Evolutionary conservation across 169 alveolate genomes (phyloP).

Genomic region (Ichthyophthirius multifiliis): DNA sequence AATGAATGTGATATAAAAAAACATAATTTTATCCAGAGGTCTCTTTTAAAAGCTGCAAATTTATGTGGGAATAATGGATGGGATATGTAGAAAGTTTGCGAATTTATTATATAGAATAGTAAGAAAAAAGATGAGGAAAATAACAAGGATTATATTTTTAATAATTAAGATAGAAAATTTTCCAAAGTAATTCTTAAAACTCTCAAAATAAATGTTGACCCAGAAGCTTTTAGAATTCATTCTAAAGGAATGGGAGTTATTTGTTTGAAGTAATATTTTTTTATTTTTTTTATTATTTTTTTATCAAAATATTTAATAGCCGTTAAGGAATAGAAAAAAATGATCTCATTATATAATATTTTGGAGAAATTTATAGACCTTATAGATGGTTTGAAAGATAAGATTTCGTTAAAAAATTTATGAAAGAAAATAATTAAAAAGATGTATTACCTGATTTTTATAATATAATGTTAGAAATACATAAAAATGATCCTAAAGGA

Average conservation of each 20-base stretch:
- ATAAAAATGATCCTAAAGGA: constrained; percentile 83
- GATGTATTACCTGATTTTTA: constrained; percentile 86
- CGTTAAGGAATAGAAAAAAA: constrained; percentile 74
- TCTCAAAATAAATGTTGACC: constrained; percentile 29
- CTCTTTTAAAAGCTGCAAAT: constrained; percentile 61
- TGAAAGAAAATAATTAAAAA: constrained; percentile 58
- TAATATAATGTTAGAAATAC: constrained; percentile 82
- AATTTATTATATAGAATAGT: constrained; percentile 48
- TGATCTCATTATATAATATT: constrained; percentile 75
- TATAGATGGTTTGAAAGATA: constrained; percentile 87
- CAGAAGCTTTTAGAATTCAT: constrained; percentile 62
- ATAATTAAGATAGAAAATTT: constrained; percentile 53
- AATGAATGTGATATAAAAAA: constrained; percentile 53
- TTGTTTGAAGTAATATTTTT: constrained; percentile 50
- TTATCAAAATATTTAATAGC: not conserved
- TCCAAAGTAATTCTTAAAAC: constrained; percentile 51
- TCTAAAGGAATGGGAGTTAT: constrained; percentile 85
- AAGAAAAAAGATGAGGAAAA: not conserved
- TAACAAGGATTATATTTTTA: constrained; percentile 18
- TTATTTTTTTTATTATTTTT: too few relatives aligned
- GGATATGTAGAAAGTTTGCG: constrained; percentile 63
- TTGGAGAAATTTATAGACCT: constrained; percentile 84
- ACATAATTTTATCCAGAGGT: constrained; percentile 63
- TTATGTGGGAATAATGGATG: constrained; percentile 59
- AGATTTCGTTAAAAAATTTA: constrained; percentile 73